phyloP scores from a whole-genome alignment of 441 rosid genomes.

The Euphorbia celastroides region DNA sequence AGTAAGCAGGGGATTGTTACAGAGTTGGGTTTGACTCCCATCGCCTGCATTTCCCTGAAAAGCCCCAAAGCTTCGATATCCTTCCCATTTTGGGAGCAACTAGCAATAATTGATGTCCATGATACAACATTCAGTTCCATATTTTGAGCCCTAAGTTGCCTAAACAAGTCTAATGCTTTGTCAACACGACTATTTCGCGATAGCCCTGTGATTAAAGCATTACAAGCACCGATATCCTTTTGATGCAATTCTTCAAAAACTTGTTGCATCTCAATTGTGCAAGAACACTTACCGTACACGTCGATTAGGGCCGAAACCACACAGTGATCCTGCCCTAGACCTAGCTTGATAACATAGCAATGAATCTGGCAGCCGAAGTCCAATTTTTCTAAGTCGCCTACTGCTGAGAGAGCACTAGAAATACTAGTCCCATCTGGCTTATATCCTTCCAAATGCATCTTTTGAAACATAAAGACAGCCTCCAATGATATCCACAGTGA shows the following conservation, averaged over 20 bases:
- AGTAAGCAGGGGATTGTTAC: conserved; percentile 58
- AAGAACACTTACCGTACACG: conserved; percentile 55
- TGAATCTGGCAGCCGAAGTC: conserved; percentile 44
- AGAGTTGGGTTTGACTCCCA: conserved; percentile 43
- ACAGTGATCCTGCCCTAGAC: conserved; percentile 35
- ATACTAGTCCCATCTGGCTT: conserved; percentile 37
- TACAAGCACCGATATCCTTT: conserved; percentile 42
- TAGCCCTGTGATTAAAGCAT: conserved; percentile 48
- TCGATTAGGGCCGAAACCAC: conserved; percentile 45
- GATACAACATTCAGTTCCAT: conserved; percentile 46
- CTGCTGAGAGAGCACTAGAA: conserved; percentile 50
- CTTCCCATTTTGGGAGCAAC: conserved; percentile 53
- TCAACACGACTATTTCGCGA: conserved; percentile 50
- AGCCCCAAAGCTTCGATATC: conserved; percentile 44
- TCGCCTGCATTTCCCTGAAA: conserved; percentile 53
- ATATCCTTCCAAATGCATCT: conserved; percentile 43
- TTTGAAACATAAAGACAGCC: conserved; percentile 37
- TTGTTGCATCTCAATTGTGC: conserved; percentile 27
- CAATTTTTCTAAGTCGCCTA: conserved; percentile 35
- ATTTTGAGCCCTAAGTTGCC: conserved; percentile 28
- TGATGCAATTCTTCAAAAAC: conserved; percentile 33
- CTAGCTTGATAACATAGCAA: conserved; percentile 38
- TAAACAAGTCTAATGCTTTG: conserved; percentile 45
- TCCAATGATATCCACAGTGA: conserved; percentile 39
- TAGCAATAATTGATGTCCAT: conserved; percentile 57